Percentiles rank a stretch among this genome's conserved stretches.
Conservation (phyloP, 2,329 filamentous ascomycete species). For the Periconia macrospinosa region DNA sequence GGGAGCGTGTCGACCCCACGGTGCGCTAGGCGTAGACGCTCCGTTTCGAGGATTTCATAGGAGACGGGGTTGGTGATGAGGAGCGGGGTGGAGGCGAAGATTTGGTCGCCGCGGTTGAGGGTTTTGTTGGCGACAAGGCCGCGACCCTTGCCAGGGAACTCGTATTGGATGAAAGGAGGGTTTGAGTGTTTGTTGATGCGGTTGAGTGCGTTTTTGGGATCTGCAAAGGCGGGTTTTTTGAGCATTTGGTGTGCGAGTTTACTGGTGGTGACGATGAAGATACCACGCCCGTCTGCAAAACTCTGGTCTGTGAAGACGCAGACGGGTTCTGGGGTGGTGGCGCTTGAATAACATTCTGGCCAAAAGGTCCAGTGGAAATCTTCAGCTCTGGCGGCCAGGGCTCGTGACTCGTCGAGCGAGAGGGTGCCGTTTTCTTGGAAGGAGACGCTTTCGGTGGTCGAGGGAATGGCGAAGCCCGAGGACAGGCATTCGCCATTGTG, state of each 20-base stretch:
- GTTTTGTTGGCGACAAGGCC: slow-evolving; percentile 39
- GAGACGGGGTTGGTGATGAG: slow-evolving; percentile 30
- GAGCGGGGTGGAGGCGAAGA: slow-evolving; percentile 37
- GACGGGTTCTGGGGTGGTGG: slow-evolving; percentile 25
- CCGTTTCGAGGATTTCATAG: slow-evolving; percentile 23
- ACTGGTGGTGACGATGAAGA: slow-evolving; percentile 32
- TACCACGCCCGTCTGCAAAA: slow-evolving; percentile 35
- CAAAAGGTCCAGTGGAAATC: slow-evolving; percentile 38
- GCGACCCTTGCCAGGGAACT: slow-evolving; percentile 36
- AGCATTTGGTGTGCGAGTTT: slow-evolving; percentile 29
- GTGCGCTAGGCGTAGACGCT: slow-evolving; percentile 30
- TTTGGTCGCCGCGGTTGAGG: slow-evolving; percentile 35
- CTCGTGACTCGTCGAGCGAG: slow-evolving; percentile 24
- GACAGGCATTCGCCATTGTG: slow-evolving; percentile 28
- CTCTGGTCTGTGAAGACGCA: slow-evolving; percentile 34
- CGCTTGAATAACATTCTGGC: slow-evolving; percentile 35
- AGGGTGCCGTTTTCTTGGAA: slow-evolving; percentile 25
- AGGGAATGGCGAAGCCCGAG: slow-evolving; percentile 8
- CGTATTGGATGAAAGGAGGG: slow-evolving; percentile 30
- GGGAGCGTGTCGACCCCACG: slow-evolving; percentile 32
- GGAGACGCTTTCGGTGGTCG: slow-evolving; percentile 8
- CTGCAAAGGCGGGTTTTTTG: slow-evolving; percentile 31
- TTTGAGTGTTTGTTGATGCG: slow-evolving; percentile 27
- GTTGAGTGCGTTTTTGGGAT: slow-evolving; percentile 15
- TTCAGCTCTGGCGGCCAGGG: slow-evolving; percentile 15